Evolutionary conservation across 1,284 basidiomycete species (phyloP).

Genomic region (Entoloma clypeatum): DNA sequence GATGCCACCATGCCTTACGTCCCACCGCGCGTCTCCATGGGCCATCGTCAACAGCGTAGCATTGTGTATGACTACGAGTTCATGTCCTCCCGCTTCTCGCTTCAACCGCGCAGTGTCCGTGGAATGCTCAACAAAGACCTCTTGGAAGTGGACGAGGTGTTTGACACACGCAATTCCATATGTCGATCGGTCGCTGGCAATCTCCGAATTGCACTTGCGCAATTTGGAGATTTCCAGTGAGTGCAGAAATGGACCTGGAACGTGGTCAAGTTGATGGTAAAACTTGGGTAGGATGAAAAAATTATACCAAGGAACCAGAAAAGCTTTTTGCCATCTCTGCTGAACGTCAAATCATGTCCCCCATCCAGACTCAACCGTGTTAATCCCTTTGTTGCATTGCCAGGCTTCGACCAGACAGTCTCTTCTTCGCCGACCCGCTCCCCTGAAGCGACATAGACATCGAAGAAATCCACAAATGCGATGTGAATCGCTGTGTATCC

Average conservation of each 20-base stretch:
- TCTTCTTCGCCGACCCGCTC: slow-evolving; percentile 34
- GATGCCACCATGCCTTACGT: slow-evolving; percentile 49
- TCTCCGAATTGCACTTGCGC: slow-evolving; percentile 41
- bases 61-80: slow-evolving; percentile 53
- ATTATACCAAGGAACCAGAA: slow-evolving; percentile 72
- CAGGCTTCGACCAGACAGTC: slow-evolving; percentile 65
- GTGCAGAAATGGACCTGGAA: slow-evolving; percentile 61
- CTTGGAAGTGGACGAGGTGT: slow-evolving; percentile 48
- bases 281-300: slow-evolving; percentile 8
- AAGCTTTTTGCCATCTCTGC: slow-evolving; percentile 54
- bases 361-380: slow-evolving; percentile 64
- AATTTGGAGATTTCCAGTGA: slow-evolving; percentile 54
- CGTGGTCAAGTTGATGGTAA: neutral
- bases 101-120: slow-evolving; percentile 59
- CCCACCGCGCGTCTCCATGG: slow-evolving; percentile 39
- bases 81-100: slow-evolving; percentile 38
- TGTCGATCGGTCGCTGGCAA: slow-evolving; percentile 43
- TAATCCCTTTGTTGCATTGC: slow-evolving; percentile 56
- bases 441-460: slow-evolving; percentile 54
- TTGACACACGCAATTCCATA: slow-evolving; percentile 62
- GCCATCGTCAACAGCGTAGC: slow-evolving; percentile 68
- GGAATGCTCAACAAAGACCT: slow-evolving; percentile 52
- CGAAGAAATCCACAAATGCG: slow-evolving; percentile 64
- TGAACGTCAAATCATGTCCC: slow-evolving; percentile 64
- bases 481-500: slow-evolving; percentile 31